phyloP scores from a whole-genome alignment of 352 stramenopile genomes.

The Globisporangium nagaii region DNA sequence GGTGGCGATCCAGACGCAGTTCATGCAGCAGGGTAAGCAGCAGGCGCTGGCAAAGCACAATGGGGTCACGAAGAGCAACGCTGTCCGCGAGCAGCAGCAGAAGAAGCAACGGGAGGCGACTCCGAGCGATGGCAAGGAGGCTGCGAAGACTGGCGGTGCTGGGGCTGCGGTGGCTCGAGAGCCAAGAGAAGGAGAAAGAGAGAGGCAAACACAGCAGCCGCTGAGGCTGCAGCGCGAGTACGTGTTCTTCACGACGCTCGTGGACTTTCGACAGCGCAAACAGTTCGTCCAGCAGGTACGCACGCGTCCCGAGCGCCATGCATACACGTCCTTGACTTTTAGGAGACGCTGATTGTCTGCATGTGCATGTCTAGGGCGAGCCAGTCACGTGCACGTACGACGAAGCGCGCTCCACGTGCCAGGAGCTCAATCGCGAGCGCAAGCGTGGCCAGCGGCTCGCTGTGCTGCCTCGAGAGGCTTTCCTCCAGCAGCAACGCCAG shows the following conservation, averaged over 20 bases:
- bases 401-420: constrained; percentile 37
- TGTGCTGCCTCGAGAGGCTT: constrained; percentile 38
- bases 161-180: too few relatives aligned
- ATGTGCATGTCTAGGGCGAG: constrained; percentile 27
- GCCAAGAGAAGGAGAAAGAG: not conserved
- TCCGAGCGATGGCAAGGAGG: not conserved
- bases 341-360: not conserved
- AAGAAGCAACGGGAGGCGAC: not conserved
- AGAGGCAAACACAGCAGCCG: not conserved
- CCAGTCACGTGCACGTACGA: constrained; percentile 42
- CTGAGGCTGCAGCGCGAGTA: constrained; percentile 29
- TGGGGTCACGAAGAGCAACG: constrained; percentile 37
- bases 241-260: constrained; percentile 51
- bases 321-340: not conserved
- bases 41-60: constrained; percentile 28
- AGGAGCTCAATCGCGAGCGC: constrained; percentile 35
- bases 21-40: constrained; percentile 22
- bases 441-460: constrained; percentile 45
- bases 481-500: constrained; percentile 24
- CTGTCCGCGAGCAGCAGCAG: constrained; percentile 17
- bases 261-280: constrained; percentile 53
- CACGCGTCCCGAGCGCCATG: not conserved
- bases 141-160: not conserved
- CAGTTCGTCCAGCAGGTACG: constrained; percentile 46
- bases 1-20: constrained; percentile 50